Percentiles rank a stretch among this genome's conserved stretches.
phyloP scores from a whole-genome alignment of 2,329 filamentous ascomycete species.

The Monilinia polystroma region DNA sequence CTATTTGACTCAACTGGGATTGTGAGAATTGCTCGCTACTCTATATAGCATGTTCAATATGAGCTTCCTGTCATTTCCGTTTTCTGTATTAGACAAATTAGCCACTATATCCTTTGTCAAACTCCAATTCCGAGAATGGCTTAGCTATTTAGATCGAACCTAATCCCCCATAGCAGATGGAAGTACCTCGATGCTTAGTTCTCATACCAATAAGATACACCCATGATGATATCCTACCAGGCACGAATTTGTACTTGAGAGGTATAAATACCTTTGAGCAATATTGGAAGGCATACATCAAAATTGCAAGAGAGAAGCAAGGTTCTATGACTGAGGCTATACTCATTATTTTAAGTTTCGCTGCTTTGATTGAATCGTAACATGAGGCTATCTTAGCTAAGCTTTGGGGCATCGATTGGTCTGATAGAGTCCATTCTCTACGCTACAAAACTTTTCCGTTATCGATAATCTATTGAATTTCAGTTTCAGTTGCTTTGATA shows the following conservation, averaged over 20 bases:
- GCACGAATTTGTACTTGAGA: background rate
- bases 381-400: background rate
- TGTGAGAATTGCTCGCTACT: conserved; percentile 11
- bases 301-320: background rate
- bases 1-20: background rate
- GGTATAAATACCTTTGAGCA: background rate
- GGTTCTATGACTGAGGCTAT: background rate
- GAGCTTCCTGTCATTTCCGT: background rate
- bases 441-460: background rate
- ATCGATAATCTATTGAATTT: background rate
- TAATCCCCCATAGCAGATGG: background rate
- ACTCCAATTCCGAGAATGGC: background rate
- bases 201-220: conserved; percentile 10
- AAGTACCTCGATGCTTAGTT: conserved; percentile 1
- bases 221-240: conserved; percentile 13
- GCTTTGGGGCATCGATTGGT: background rate
- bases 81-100: background rate
- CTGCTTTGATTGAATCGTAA: background rate
- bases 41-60: conserved; percentile 2
- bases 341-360: background rate
- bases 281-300: too few relatives aligned
- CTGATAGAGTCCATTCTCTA: background rate
- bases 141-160: too few relatives aligned
- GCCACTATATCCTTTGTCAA: background rate
- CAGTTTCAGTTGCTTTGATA: background rate